phyloP scores from a whole-genome alignment of 768 basidiomycete genomes.

The Rhodotorula babjevae region DNA sequence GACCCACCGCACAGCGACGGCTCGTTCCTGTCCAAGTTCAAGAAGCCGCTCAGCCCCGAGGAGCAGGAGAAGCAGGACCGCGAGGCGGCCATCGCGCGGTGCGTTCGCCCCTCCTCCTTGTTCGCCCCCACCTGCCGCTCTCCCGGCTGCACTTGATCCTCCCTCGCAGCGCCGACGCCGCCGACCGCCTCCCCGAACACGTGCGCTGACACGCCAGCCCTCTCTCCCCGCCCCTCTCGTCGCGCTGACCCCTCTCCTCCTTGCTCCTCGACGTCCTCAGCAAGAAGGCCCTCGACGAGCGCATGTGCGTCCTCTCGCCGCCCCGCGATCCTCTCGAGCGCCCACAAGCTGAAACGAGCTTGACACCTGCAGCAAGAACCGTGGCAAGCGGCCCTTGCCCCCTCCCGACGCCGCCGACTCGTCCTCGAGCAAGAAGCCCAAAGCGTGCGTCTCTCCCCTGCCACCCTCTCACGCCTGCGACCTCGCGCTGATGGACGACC shows the following conservation, averaged over 20 bases:
- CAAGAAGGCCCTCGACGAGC: slow-evolving; percentile 31
- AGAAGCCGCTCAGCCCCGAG: not conserved
- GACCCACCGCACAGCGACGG: slow-evolving; percentile 20
- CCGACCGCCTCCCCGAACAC: too few relatives aligned
- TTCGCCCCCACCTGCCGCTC: too few relatives aligned
- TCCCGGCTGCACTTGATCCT: not conserved
- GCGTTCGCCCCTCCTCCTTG: not conserved
- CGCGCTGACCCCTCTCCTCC: not conserved
- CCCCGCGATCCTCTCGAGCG: not conserved
- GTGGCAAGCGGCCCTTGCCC: slow-evolving; percentile 22
- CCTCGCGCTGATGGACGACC: not conserved
- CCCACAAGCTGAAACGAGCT: too few relatives aligned
- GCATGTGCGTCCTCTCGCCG: slow-evolving; percentile 10
- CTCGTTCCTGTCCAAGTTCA: slow-evolving; percentile 31
- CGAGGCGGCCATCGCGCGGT: slow-evolving; percentile 30
- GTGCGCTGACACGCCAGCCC: not conserved
- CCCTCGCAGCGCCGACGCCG: too few relatives aligned
- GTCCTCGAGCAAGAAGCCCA: slow-evolving; percentile 5
- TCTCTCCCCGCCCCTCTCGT: not conserved
- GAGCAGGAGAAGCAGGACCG: slow-evolving; percentile 24
- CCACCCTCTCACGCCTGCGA: too few relatives aligned
- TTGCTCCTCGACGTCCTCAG: not conserved
- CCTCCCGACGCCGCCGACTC: not conserved
- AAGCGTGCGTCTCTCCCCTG: not conserved
- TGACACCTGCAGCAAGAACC: slow-evolving; percentile 17